Base-by-base conservation (phyloP, 495 filamentous ascomycete genomes). In the Hypoxylon perforatum region DNA sequence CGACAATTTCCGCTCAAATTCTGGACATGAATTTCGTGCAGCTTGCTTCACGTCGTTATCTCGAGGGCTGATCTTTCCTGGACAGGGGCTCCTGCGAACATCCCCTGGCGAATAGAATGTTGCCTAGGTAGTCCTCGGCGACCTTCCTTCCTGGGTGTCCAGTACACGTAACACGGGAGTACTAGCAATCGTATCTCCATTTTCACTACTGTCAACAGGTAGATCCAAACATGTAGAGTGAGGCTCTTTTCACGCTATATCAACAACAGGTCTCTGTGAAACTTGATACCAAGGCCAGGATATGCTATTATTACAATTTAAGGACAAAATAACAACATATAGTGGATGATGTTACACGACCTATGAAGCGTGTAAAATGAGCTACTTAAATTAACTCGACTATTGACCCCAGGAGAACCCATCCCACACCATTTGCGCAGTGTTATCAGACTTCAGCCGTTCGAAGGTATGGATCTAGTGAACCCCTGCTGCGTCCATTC, bases 341-440 rank as follows among this genome's bases (percentile, higher is more conserved):
- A 1, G 5, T 2, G 12, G 39, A 15, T 3, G 12, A 39, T 42
- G n/a, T 17, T 17, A 17, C 39, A 17, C n/a, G n/a, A 42, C 39
- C 15, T 15, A 39, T n/a, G 58, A 61, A 46, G 19, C 41, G 45
- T 39, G 39, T 28, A 33, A 14, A 12, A 18, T 17, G 11, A 36
- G 2, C 22, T 52, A 42, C 38, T 14, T 25, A 53, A 12, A 22
- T 17, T 42, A 42, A 17, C 8, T 6, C 2, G n/a, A 42, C 39
- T 42, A 42, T 52, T 50, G 38, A 50, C 19, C 39, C 15, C 28
- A 49, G 19, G 25, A 25, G 28, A 57, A 44, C 41, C 39, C 41
- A 51, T 52, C 19, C 25, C 15, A 33, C 30, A 52, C 44, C 25
- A 51, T 36, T 48, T 35, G 21, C 44, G 22, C 42, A 61, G 23